Conservation (phyloP, 768 basidiomycete genomes). For the Trametes sanguinea region DNA sequence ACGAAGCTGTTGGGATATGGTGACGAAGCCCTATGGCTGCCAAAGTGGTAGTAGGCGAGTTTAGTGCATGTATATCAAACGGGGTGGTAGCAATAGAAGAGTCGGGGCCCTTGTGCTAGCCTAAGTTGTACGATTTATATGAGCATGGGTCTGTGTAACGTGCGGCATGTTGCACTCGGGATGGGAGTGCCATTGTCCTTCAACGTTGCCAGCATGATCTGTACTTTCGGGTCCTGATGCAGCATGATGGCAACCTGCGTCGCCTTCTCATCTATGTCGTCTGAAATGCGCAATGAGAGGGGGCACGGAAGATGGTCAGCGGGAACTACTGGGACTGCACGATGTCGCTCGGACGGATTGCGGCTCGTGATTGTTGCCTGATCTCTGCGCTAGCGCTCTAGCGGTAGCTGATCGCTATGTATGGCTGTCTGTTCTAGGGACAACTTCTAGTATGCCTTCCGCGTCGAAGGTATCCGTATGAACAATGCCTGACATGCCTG, state of each 20-base stretch:
- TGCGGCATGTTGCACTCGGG: not conserved
- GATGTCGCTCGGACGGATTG: not conserved
- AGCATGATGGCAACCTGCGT: conserved; percentile 17
- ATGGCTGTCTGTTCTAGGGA: conserved; percentile 5
- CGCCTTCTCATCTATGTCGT: conserved; percentile 1
- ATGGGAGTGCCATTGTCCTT: conserved; percentile 8
- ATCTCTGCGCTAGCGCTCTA: not conserved
- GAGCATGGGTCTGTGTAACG: not conserved
- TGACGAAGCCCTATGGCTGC: too few species aligned
- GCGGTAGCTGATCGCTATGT: conserved; percentile 19
- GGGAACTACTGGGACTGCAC: conserved; percentile 3
- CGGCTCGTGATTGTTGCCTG: not conserved
- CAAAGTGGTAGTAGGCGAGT: too few species aligned
- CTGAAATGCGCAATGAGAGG: conserved; percentile 11
- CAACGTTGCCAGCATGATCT: conserved; percentile 6
- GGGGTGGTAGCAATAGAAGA: too few species aligned
- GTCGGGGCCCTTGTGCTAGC: too few species aligned
- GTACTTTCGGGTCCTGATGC: conserved; percentile 2
- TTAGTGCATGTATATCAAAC: too few species aligned
- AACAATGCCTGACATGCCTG: too few species aligned
- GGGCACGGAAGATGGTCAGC: conserved; percentile 3
- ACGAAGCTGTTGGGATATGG: too few species aligned
- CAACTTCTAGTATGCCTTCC: not conserved
- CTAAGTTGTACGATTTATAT: not conserved
- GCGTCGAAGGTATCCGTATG: not conserved